Percentiles rank a stretch among this genome's conserved stretches.
phyloP scores from a whole-genome alignment of 2,329 filamentous ascomycete species.

The Colletotrichum chlorophyti region DNA sequence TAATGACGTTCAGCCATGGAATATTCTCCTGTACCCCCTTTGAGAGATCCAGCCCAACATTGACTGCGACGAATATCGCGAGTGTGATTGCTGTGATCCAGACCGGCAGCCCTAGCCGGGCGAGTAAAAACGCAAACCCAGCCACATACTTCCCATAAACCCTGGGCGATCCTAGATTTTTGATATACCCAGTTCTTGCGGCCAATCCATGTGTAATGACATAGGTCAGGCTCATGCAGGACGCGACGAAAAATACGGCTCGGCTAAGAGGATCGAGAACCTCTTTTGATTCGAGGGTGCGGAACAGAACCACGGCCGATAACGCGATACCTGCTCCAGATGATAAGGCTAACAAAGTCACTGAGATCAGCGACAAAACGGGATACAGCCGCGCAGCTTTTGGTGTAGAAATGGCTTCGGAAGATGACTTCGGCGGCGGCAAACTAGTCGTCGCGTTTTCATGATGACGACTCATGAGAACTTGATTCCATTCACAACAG shows the following conservation, averaged over 20 bases:
- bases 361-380: constrained; percentile 5
- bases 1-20: constrained; percentile 22
- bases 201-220: constrained; percentile 10
- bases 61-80: constrained; percentile 22
- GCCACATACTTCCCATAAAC: constrained; percentile 8
- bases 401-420: not conserved
- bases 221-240: constrained; percentile 17
- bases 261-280: constrained; percentile 18
- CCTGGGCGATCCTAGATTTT: not conserved
- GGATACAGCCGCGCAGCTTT: constrained; percentile 15
- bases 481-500: constrained; percentile 6
- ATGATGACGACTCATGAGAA: constrained; percentile 20
- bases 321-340: constrained; percentile 10
- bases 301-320: constrained; percentile 13
- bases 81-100: constrained; percentile 17
- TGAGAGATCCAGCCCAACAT: constrained; percentile 13
- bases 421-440: constrained; percentile 9
- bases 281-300: constrained; percentile 10
- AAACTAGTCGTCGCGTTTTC: constrained; percentile 21
- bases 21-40: constrained; percentile 14
- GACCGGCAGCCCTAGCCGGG: constrained; percentile 14
- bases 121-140: constrained; percentile 12
- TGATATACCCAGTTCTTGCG: constrained; percentile 3
- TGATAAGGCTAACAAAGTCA: constrained; percentile 9
- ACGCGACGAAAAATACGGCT: constrained; percentile 22